Evolutionary conservation across 1,284 basidiomycete genomes (phyloP).

Genomic region (Apiotrichum sp.): DNA sequence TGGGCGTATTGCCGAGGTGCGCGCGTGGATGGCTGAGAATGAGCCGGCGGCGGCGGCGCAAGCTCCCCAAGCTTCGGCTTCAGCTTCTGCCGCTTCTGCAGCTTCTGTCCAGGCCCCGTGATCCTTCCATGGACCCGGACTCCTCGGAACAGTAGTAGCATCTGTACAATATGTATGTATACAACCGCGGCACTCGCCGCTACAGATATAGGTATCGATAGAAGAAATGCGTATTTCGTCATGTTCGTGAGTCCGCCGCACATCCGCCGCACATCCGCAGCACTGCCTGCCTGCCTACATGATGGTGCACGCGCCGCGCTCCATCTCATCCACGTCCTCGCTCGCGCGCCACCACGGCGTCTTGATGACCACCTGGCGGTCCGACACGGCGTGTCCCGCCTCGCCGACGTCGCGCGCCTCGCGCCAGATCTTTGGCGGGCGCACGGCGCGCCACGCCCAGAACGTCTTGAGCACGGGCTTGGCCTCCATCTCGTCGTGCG

Average conservation of each 20-base stretch:
- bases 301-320: constrained; percentile 14
- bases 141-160: background rate
- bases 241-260: no score
- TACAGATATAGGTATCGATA: background rate
- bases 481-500: constrained; percentile 11
- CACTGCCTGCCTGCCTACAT: constrained; percentile 3
- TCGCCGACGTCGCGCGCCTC: constrained; percentile 19
- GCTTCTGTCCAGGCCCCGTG: background rate
- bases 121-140: no score
- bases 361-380: background rate
- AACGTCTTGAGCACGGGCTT: constrained; percentile 73
- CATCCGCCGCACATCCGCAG: no score
- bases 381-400: background rate
- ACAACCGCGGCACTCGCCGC: background rate
- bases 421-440: constrained; percentile 40
- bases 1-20: constrained; percentile 33
- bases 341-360: constrained; percentile 5
- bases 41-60: background rate
- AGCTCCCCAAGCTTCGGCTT: no score
- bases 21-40: constrained; percentile 3
- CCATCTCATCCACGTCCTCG: constrained; percentile 11
- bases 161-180: background rate
- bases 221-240: background rate
- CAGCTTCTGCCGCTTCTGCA: no score
- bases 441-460: constrained; percentile 77